These are phyloP conservation scores for Penicillium argentinense DNA, from an alignment of 495 filamentous ascomycete species.

Conservation along the genomic window DNA sequence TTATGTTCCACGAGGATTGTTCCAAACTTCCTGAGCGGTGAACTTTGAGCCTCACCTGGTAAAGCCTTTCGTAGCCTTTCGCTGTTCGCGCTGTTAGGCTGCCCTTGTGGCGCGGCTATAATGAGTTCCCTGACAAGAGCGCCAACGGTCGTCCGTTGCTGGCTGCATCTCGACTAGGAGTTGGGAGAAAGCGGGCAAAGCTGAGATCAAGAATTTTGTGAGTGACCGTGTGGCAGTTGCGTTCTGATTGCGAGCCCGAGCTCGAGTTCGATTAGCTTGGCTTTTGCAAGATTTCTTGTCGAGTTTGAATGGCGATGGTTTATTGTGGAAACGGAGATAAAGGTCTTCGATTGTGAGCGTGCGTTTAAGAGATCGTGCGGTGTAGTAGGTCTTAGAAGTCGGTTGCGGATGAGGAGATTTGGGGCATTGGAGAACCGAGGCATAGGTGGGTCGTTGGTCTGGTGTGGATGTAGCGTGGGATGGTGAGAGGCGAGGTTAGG, in stretches of 20 bases:
- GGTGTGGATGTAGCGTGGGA: neutral
- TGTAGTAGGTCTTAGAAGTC: neutral
- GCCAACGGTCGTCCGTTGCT: constrained; percentile 5
- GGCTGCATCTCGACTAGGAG: constrained; percentile 9
- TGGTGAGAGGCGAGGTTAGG: neutral
- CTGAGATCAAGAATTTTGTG: constrained; percentile 7
- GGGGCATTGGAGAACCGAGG: neutral
- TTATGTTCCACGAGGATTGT: neutral
- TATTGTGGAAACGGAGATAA: constrained; percentile 3
- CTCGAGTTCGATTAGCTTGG: neutral
- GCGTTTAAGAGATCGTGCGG: neutral
- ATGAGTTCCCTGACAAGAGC: constrained; percentile 2
- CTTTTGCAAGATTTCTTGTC: neutral
- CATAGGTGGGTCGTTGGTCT: neutral
- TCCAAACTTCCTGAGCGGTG: neutral
- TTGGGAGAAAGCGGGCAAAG: constrained; percentile 1
- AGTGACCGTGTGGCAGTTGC: neutral
- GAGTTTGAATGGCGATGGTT: constrained; percentile 1
- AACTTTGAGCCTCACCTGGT: neutral
- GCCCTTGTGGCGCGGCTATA: constrained; percentile 8
- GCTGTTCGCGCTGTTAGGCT: neutral
- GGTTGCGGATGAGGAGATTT: neutral
- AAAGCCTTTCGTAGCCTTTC: neutral
- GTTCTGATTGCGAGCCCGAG: constrained; percentile 2
- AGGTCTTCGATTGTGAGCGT: constrained; percentile 1